These are phyloP conservation scores for Grosmannia serpens DNA, from an alignment of 2,329 filamentous ascomycete genomes.

Conservation along the genomic window DNA sequence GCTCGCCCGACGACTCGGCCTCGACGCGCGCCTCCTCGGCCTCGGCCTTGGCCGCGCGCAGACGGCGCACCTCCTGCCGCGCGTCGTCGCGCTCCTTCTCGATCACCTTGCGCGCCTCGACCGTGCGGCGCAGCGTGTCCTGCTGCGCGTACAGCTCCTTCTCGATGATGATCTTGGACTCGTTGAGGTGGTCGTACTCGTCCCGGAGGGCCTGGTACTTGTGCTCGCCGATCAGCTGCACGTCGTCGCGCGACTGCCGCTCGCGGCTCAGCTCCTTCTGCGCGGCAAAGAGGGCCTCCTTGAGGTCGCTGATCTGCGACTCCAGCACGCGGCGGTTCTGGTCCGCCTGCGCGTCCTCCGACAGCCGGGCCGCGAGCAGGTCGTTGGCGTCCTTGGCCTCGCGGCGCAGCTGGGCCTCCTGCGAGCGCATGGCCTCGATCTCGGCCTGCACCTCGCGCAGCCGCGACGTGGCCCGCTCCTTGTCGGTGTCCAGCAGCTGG, in stretches of 20 bases:
- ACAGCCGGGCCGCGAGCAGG: slow-evolving; percentile 76
- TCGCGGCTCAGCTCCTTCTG: slow-evolving; percentile 86
- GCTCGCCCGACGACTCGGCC: slow-evolving; percentile 71
- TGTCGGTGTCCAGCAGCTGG: slow-evolving; percentile 57
- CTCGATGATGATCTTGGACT: slow-evolving; percentile 93
- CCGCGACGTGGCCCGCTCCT: slow-evolving; percentile 63
- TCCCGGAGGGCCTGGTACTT: slow-evolving; percentile 72
- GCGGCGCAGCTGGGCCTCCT: slow-evolving; percentile 72
- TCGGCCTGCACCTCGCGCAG: slow-evolving; percentile 82
- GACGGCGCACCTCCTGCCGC: slow-evolving; percentile 68
- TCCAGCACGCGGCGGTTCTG: slow-evolving; percentile 76
- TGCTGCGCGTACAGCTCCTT: slow-evolving; percentile 96
- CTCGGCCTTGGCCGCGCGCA: slow-evolving; percentile 73
- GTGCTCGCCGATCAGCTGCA: slow-evolving; percentile 81
- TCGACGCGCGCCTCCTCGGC: slow-evolving; percentile 77
- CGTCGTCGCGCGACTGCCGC: slow-evolving; percentile 86
- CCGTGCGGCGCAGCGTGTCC: slow-evolving; percentile 76
- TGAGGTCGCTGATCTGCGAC: slow-evolving; percentile 76
- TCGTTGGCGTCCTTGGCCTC: slow-evolving; percentile 83
- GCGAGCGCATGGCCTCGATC: slow-evolving; percentile 72
- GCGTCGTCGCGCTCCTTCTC: slow-evolving; percentile 86
- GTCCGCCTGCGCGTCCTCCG: slow-evolving; percentile 75
- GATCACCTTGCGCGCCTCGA: slow-evolving; percentile 65
- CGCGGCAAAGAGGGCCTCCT: slow-evolving; percentile 70
- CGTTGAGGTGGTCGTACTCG: slow-evolving; percentile 77